phyloP scores from a whole-genome alignment of 140 eudicot genomes.

The Anethum foeniculum region DNA sequence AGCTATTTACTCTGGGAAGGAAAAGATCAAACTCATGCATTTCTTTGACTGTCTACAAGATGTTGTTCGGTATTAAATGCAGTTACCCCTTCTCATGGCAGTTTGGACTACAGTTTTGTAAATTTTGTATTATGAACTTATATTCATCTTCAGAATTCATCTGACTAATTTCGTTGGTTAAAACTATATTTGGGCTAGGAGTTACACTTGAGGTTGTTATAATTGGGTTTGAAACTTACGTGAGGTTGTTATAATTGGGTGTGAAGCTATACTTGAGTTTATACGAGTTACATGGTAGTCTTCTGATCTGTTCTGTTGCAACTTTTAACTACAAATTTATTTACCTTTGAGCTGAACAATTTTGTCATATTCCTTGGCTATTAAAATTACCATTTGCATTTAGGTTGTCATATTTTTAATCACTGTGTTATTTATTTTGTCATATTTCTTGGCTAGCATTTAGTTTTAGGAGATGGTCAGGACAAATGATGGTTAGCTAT shows the following conservation, averaged over 20 bases:
- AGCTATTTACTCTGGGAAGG: conserved; percentile 69
- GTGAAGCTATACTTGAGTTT: background rate
- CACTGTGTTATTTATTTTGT: no score
- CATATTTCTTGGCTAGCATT: no score
- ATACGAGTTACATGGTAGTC: background rate
- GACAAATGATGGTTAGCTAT: no score
- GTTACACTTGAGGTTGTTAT: background rate
- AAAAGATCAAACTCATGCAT: conserved; percentile 70
- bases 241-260: background rate
- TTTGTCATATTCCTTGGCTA: no score
- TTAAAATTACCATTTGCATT: no score
- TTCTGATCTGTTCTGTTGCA: background rate
- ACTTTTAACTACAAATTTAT: no score
- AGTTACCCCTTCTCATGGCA: background rate
- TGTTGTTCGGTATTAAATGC: conserved; percentile 41
- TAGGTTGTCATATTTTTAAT: no score
- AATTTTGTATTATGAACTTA: background rate
- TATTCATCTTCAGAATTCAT: background rate
- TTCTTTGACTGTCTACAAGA: conserved; percentile 98
- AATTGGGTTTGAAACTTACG: background rate
- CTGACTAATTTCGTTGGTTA: background rate
- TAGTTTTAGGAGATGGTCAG: no score
- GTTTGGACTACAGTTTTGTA: conserved; percentile 23
- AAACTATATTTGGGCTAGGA: background rate
- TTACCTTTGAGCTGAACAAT: no score